phyloP scores from a whole-genome alignment of 768 basidiomycete genomes.

The Lentinula sp. region DNA sequence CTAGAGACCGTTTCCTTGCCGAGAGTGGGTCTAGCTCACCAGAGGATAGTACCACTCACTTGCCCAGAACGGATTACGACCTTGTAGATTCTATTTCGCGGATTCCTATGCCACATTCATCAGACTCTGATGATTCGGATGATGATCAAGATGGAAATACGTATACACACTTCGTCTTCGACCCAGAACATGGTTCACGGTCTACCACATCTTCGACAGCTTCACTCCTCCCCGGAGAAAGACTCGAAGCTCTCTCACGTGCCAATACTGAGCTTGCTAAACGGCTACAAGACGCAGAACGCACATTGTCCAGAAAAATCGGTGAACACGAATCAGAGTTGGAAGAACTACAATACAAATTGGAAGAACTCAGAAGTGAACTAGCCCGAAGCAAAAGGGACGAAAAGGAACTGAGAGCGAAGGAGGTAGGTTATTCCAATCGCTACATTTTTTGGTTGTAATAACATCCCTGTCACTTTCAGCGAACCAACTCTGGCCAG shows the following conservation, averaged over 20 bases:
- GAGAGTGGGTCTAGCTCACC: conserved; percentile 39
- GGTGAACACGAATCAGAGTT: conserved; percentile 78
- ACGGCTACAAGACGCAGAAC: conserved; percentile 73
- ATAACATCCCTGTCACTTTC: conserved; percentile 10
- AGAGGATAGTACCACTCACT: conserved; percentile 29
- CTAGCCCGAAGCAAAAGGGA: conserved; percentile 78
- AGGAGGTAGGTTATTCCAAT: conserved; percentile 54
- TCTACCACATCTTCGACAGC: conserved; percentile 52
- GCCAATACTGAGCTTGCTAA: conserved; percentile 69
- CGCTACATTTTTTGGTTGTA: conserved; percentile 1
- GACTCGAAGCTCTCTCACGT: conserved; percentile 66
- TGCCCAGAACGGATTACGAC: conserved; percentile 22
- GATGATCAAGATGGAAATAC: conserved; percentile 32
- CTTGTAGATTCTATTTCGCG: conserved; percentile 46
- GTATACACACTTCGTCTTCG: conserved; percentile 25
- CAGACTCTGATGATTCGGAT: conserved; percentile 43
- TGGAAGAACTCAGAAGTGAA: conserved; percentile 78
- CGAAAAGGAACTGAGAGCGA: conserved; percentile 85
- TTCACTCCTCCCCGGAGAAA: conserved; percentile 69
- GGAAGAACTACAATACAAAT: conserved; percentile 66
- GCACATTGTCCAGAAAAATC: conserved; percentile 58
- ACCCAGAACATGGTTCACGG: conserved; percentile 59
- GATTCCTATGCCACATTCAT: conserved; percentile 54
- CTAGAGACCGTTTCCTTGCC: conserved; percentile 37
- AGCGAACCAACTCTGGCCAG: conserved; percentile 63